phyloP scores from a whole-genome alignment of 306 rosid genomes.

The Echinosophora koreensis region DNA sequence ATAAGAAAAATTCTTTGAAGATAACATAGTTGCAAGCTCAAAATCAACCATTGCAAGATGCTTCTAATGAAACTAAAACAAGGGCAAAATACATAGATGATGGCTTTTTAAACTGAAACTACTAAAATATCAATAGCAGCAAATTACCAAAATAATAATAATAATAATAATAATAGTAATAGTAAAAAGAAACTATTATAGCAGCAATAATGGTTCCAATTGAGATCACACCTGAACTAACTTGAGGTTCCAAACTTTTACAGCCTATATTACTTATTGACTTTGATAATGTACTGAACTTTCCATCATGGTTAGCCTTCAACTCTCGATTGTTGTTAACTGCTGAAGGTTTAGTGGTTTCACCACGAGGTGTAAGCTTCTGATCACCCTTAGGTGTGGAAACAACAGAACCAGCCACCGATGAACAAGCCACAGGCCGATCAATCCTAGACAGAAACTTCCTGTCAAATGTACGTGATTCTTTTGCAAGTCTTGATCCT shows the following conservation, averaged over 20 bases:
- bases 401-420: conserved; percentile 57
- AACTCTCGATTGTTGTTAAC: conserved; percentile 64
- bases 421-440: conserved; percentile 55
- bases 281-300: conserved; percentile 56
- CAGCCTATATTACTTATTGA: conserved; percentile 58
- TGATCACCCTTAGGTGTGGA: conserved; percentile 72
- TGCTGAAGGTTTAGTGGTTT: conserved; percentile 61
- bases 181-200: conserved; percentile 20
- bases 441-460: conserved; percentile 68
- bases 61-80: conserved; percentile 51
- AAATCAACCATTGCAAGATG: conserved; percentile 49
- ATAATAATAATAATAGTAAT: conserved; percentile 4
- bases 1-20: conserved; percentile 50
- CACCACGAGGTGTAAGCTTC: conserved; percentile 65
- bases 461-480: conserved; percentile 67
- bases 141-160: conserved; percentile 19
- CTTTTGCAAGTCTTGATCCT: conserved; percentile 72
- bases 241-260: conserved; percentile 68
- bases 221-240: conserved; percentile 68
- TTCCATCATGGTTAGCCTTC: conserved; percentile 71
- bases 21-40: conserved; percentile 49
- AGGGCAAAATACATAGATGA: conserved; percentile 30
- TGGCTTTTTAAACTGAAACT: conserved; percentile 32
- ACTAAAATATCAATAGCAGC: conserved; percentile 35
- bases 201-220: conserved; percentile 29